These are phyloP conservation scores for Leccinum arenicola DNA, from an alignment of 768 basidiomycete genomes.

Conservation along the genomic window DNA sequence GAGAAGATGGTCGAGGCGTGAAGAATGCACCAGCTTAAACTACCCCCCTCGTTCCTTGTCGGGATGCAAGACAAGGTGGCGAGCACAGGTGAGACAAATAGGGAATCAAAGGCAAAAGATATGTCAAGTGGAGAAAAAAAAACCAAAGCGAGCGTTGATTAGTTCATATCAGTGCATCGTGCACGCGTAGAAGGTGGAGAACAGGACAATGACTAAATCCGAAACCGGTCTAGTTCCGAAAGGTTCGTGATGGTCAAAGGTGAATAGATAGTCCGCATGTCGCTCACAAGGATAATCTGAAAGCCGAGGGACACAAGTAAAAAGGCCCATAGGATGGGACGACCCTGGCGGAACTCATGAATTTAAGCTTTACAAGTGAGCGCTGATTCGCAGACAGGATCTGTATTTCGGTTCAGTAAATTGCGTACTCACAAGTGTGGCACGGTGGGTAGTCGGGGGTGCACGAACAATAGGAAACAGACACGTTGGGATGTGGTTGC, in stretches of 20 bases:
- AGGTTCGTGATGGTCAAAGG: slow-evolving; percentile 7
- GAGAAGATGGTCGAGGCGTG: neutral
- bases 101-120: slow-evolving; percentile 6
- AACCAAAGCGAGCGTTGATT: slow-evolving; percentile 5
- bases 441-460: neutral
- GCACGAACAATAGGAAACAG: slow-evolving; percentile 27
- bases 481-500: slow-evolving; percentile 20
- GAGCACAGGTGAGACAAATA: slow-evolving; percentile 23
- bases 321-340: slow-evolving; percentile 8
- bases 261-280: slow-evolving; percentile 20
- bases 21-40: slow-evolving; percentile 14
- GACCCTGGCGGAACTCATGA: slow-evolving; percentile 15
- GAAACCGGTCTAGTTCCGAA: slow-evolving; percentile 37
- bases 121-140: slow-evolving; percentile 15
- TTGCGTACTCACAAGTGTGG: slow-evolving; percentile 13
- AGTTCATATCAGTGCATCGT: slow-evolving; percentile 20
- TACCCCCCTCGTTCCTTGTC: slow-evolving; percentile 27
- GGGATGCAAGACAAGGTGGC: slow-evolving; percentile 36
- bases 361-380: slow-evolving; percentile 17
- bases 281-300: slow-evolving; percentile 12
- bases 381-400: slow-evolving; percentile 4
- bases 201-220: slow-evolving; percentile 33
- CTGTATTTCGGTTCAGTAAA: slow-evolving; percentile 2
- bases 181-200: slow-evolving; percentile 18
- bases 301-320: slow-evolving; percentile 5